Evolutionary conservation across 1,284 basidiomycete genomes (phyloP).

Genomic region (Xerocomus cyaneibrunnescens): DNA sequence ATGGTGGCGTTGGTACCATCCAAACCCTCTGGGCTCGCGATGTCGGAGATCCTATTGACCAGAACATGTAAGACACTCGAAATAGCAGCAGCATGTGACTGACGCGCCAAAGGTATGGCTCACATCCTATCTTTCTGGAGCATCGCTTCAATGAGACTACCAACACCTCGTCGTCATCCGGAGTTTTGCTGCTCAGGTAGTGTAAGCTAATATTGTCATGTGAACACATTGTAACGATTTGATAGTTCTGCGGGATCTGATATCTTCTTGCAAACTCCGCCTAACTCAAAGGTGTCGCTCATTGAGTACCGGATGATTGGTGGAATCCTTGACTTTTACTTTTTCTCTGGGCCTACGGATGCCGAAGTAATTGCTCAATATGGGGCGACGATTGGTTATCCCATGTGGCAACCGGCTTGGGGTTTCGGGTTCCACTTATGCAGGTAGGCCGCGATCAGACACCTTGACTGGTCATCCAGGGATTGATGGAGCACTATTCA

Average conservation of each 20-base stretch:
- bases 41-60: conserved; percentile 52
- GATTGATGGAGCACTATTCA: not conserved
- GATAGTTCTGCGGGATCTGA: conserved; percentile 55
- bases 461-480: not conserved
- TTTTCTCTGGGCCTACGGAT: conserved; percentile 63
- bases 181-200: conserved; percentile 63
- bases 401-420: conserved; percentile 66
- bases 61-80: conserved; percentile 46
- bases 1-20: conserved; percentile 52
- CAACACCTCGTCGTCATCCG: conserved; percentile 54
- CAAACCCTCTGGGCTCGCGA: conserved; percentile 73
- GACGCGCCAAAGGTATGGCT: conserved; percentile 48
- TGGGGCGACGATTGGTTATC: conserved; percentile 53
- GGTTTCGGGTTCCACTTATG: conserved; percentile 71
- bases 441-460: conserved; percentile 37
- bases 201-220: no score
- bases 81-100: no score
- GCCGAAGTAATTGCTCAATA: conserved; percentile 66
- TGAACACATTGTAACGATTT: not conserved
- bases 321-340: conserved; percentile 65
- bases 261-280: conserved; percentile 56
- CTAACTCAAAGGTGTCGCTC: conserved; percentile 47
- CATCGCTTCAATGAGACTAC: conserved; percentile 52
- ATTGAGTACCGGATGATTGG: conserved; percentile 62
- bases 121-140: conserved; percentile 67